Percentiles rank a stretch among this genome's conserved stretches.
These are phyloP conservation scores for Diaporthe sp. DNA, from an alignment of 2,329 filamentous ascomycete genomes.

Conservation along the genomic window DNA sequence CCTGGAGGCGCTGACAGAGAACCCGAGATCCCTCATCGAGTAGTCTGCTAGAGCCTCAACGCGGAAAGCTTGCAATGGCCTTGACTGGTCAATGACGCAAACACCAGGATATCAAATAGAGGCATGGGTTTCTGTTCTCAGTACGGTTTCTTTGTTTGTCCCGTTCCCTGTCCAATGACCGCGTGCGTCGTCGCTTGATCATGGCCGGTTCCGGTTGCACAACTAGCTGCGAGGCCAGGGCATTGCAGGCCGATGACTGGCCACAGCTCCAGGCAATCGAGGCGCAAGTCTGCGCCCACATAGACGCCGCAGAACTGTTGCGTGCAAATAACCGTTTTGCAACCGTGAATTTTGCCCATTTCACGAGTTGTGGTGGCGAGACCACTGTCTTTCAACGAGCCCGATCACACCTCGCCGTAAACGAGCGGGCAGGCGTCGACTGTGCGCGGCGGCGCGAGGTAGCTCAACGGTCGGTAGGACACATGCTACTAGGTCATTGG, in stretches of 20 bases:
- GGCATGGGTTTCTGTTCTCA: not conserved
- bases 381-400: not conserved
- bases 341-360: constrained; percentile 18
- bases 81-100: not conserved
- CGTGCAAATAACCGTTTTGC: not conserved
- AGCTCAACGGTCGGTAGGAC: constrained; percentile 12
- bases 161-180: constrained; percentile 25
- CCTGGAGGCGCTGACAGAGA: constrained; percentile 4
- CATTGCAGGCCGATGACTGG: constrained; percentile 14
- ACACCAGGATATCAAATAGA: not conserved
- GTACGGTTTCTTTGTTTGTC: not conserved
- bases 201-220: not conserved
- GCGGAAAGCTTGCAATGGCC: not conserved
- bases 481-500: not conserved
- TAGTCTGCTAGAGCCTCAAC: not conserved
- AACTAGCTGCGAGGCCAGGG: constrained; percentile 10
- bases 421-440: not conserved
- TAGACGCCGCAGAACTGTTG: constrained; percentile 22
- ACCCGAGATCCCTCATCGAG: not conserved
- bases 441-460: not conserved
- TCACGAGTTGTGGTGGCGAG: not conserved
- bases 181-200: not conserved
- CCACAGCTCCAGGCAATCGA: constrained; percentile 1
- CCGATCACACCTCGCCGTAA: not conserved
- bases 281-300: constrained; percentile 31